Evolutionary conservation across 371 early-diverging fungal genomes (phyloP).

Genomic region (Mucor plumbeus): DNA sequence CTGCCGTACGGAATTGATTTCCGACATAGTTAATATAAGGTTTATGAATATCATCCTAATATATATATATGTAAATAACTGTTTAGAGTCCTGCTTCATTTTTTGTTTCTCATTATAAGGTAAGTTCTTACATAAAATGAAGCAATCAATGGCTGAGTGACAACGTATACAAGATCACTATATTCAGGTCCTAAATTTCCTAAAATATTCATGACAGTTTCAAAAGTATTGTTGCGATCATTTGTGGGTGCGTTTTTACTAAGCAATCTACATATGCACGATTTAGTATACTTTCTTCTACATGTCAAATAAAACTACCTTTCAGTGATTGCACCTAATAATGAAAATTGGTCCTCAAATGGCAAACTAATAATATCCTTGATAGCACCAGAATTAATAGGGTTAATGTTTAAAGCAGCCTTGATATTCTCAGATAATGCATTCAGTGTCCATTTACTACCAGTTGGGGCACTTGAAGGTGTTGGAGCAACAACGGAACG

Average conservation of each 20-base stretch:
- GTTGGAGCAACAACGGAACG: slow-evolving; percentile 4
- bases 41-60: slow-evolving; percentile 47
- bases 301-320: slow-evolving; percentile 28
- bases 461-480: slow-evolving; percentile 28
- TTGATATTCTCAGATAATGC: slow-evolving; percentile 42
- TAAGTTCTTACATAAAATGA: slow-evolving; percentile 35
- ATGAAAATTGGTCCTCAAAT: slow-evolving; percentile 30
- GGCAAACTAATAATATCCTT: slow-evolving; percentile 38
- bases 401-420: slow-evolving; percentile 29
- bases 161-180: slow-evolving; percentile 32
- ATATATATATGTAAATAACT: background rate
- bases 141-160: slow-evolving; percentile 38
- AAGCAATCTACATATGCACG: slow-evolving; percentile 30
- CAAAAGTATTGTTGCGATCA: slow-evolving; percentile 52
- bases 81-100: background rate
- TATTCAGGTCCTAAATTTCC: slow-evolving; percentile 40
- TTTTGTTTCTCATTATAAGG: background rate
- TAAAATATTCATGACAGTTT: slow-evolving; percentile 48
- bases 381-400: slow-evolving; percentile 35
- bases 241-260: slow-evolving; percentile 41
- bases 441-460: slow-evolving; percentile 37
- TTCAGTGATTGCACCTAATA: slow-evolving; percentile 38
- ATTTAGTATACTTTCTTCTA: background rate
- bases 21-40: slow-evolving; percentile 51
- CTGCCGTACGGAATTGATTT: slow-evolving; percentile 49